Conservation (phyloP, 371 early-diverging fungal species). For the Thermomucor indicae-seudaticae region DNA sequence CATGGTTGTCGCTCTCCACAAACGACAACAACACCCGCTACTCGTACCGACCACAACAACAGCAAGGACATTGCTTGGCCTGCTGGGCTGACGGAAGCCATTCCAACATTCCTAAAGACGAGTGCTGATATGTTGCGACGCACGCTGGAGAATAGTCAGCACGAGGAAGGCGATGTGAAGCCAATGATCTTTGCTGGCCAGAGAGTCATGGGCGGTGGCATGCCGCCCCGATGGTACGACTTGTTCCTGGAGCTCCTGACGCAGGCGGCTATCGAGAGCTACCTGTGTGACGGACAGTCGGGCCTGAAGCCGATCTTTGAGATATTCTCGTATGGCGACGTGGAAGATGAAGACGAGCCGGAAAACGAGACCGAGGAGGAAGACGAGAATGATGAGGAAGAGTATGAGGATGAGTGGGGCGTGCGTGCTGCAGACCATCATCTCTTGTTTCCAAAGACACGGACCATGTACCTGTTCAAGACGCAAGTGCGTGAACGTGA, state of each 20-base stretch:
- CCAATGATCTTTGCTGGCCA: constrained; percentile 44
- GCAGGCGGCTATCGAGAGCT: constrained; percentile 59
- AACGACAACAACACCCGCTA: constrained; percentile 1
- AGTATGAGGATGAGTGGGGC: constrained; percentile 33
- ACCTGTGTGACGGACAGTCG: constrained; percentile 50
- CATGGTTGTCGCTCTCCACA: constrained; percentile 21
- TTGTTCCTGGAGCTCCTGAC: constrained; percentile 56
- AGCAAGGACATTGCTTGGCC: constrained; percentile 2
- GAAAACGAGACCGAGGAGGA: constrained; percentile 24
- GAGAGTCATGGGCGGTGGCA: constrained; percentile 51
- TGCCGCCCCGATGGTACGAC: constrained; percentile 57
- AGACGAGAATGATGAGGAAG: constrained; percentile 12
- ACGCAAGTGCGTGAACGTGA: constrained; percentile 45
- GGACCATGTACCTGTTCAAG: constrained; percentile 46
- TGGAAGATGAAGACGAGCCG: constrained; percentile 45
- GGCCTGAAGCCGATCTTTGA: constrained; percentile 55
- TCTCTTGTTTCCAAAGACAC: constrained; percentile 44
- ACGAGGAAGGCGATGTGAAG: constrained; percentile 10
- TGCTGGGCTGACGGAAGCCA: constrained; percentile 50
- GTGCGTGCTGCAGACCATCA: constrained; percentile 45
- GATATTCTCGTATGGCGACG: constrained; percentile 59
- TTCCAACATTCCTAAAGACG: constrained; percentile 53
- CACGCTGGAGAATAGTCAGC: constrained; percentile 21
- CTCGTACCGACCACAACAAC: too few species aligned
- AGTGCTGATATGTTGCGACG: constrained; percentile 50